Evolutionary conservation across 306 rosid genomes (phyloP), one percentile per base, ranked within the genome.

Genomic region (Sicyos baderoa): DNA sequence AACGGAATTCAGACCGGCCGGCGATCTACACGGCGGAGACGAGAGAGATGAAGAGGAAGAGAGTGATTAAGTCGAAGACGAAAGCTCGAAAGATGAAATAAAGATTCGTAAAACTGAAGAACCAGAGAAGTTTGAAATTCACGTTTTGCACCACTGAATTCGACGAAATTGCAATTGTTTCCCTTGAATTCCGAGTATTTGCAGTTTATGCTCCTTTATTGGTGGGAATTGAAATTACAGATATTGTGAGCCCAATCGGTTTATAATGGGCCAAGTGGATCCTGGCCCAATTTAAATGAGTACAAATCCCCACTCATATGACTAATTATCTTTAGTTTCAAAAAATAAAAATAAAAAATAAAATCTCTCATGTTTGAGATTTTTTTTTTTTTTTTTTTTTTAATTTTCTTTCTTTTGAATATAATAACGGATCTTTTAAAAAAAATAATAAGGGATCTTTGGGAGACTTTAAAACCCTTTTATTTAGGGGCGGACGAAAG

Each of bases 41-140:
- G 52, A 17, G 69, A 63, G 69, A 63, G 51, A 18, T 0, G 69
- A 19, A 63, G 52, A 18, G 17, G 52, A 35, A 63, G 52, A 63
- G 69, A 63, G 32, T 63, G 25, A 63, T 15, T 5, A 60, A 29
- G 25, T 60, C 5, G 23, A 60, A 35, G 44, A 7, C 7, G 4
- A 1, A 4, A 21, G 8, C 9, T 9, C 9, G 13, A 60, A 35
- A n/a, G 25, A 32, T 32, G 67, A 35, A 60, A 60, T 60, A n/a
- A 60, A 32, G 22, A 60, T 60, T 54, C 4, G 67, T 35, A 60
- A 11, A 32, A 60, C 48, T n/a, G 52, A 42, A 42, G 69, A 40
- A 11, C 14, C 51, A 42, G 32, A 19, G 16, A 42, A 40, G 17
- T 18, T 63, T 63, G 47, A 6, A 63, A 63, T 42, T 63, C 52